Base-by-base conservation (phyloP, 2,329 filamentous ascomycete species). In the Ophioceras dolichostomum region DNA sequence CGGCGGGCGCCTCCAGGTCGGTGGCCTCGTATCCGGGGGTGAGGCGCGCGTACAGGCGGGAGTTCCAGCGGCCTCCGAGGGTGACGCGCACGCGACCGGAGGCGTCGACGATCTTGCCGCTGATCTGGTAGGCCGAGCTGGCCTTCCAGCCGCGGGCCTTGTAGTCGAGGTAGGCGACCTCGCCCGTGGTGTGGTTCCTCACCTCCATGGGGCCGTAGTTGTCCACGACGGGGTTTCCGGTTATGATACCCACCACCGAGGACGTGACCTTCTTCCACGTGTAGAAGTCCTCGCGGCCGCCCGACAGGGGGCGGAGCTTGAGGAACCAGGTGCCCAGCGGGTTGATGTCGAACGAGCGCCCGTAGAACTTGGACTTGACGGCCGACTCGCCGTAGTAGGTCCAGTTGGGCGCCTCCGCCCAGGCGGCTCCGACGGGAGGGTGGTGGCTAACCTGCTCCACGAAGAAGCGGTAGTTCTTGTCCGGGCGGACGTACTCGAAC, bases 181-280 rank as follows among this genome's bases (percentile, higher is more conserved):
- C 91, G 38, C 91, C 89, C 1, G 89, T 98, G 0, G 80, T 94
- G 80, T 83, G 89, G 61, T 98, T 98, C 65, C 87, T 94, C 58
- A 98, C 79, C 55, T 95, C 87, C 85, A 98, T 96, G 1, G 80
- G 70, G 1, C 91, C 91, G 55, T 96, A 96, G 58, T 98, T 95
- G 62, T 98, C 91, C n/a, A 98, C 84, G 0, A 83, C 84, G 0
- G 91, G 91, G 49, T 85, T 94, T 34, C 91, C 91, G 0, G 89
- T 96, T 50, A 98, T 95, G 58, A 98, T 98, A 41, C 91, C 91
- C 41, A 96, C 79, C n/a, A 98, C 91, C 2, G 88, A 93, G 1
- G 87, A 91, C 1, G 88, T 96, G 14, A 95, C 87, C 63, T 98
- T 98, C 62, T 95, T 96, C 91, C 91, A 98, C 0, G 89, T 95